These are phyloP conservation scores for Kingdonia uniflora DNA, from an alignment of 164 flowering plant species.

Conservation along the genomic window DNA sequence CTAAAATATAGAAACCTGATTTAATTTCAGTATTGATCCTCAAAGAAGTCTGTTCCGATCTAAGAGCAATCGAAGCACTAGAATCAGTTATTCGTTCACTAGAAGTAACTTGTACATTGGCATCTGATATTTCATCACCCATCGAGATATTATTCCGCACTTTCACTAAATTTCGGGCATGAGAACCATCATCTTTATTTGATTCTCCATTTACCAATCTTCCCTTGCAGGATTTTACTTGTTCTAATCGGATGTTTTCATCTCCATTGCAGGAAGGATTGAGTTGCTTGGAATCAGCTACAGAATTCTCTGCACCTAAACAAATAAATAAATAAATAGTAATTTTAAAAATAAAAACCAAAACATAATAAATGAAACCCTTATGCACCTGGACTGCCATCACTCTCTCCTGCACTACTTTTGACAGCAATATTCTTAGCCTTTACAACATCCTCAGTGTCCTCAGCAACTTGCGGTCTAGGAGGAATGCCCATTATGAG, in stretches of 20 bases:
- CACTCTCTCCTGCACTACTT: conserved; percentile 39
- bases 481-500: conserved; percentile 70
- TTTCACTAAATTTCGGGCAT: conserved; percentile 24
- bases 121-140: conserved; percentile 23
- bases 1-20: conserved; percentile 34
- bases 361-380: conserved; percentile 10
- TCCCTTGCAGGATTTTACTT: conserved; percentile 32
- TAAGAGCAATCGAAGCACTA: conserved; percentile 25
- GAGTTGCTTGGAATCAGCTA: conserved; percentile 21
- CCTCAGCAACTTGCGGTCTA: conserved; percentile 66
- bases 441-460: conserved; percentile 59
- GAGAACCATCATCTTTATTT: conserved; percentile 31
- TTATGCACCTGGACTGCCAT: conserved; percentile 39
- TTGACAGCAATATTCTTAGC: conserved; percentile 29
- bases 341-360: background rate
- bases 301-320: too few species aligned
- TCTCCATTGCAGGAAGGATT: conserved; percentile 39
- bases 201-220: conserved; percentile 35
- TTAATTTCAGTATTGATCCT: conserved; percentile 27
- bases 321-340: background rate
- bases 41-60: conserved; percentile 37
- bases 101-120: conserved; percentile 10
- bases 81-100: conserved; percentile 27
- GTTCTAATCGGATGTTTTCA: conserved; percentile 32
- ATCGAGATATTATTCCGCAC: conserved; percentile 19